Percentiles rank a stretch among this genome's conserved stretches.
Conservation (phyloP, 306 rosid genomes). For the Castanospermum australe region DNA sequence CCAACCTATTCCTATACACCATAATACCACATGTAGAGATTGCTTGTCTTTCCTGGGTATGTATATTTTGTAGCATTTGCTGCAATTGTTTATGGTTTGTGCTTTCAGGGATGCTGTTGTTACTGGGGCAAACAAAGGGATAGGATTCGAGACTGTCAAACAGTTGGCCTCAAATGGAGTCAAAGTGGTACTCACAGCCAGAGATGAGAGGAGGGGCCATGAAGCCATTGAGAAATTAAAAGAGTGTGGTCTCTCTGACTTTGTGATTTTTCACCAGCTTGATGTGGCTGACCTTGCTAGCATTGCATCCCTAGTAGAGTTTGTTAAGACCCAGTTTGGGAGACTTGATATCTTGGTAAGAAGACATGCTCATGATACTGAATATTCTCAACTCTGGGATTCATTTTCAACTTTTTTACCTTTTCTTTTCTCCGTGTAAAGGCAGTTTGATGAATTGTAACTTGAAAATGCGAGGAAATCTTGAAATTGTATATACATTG, state of each 20-base stretch:
- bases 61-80: too few relatives aligned
- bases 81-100: too few relatives aligned
- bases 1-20: too few relatives aligned
- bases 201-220: constrained; percentile 35
- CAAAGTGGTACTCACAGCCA: constrained; percentile 38
- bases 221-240: constrained; percentile 37
- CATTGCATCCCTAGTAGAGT: constrained; percentile 35
- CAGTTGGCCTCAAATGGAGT: too few relatives aligned
- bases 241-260: constrained; percentile 17
- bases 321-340: constrained; percentile 35
- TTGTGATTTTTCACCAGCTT: constrained; percentile 37
- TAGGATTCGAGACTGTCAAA: too few relatives aligned
- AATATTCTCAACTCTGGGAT: constrained; percentile 3
- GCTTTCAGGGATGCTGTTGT: too few relatives aligned
- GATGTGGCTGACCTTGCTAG: constrained; percentile 37
- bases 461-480: neutral
- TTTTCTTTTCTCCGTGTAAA: neutral
- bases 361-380: neutral
- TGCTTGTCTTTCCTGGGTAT: too few relatives aligned
- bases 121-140: too few relatives aligned
- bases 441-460: neutral
- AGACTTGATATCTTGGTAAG: constrained; percentile 50
- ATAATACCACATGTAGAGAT: too few relatives aligned
- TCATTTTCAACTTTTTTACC: neutral
- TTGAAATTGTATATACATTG: neutral